phyloP scores from a whole-genome alignment of 2,329 filamentous ascomycete genomes.

The Talaromyces sp. region DNA sequence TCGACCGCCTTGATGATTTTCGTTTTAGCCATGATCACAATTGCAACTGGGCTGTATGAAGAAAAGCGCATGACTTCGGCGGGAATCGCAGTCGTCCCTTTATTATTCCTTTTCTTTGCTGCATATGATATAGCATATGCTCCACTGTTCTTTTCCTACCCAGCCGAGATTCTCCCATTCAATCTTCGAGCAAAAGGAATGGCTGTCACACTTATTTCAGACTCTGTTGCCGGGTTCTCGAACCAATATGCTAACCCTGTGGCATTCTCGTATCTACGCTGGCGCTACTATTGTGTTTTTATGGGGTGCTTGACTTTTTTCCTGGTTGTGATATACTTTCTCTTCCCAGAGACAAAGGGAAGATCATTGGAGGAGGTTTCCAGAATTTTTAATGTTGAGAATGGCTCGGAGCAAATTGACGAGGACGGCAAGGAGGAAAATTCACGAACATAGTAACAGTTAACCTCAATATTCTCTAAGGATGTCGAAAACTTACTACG shows the following conservation, averaged over 20 bases:
- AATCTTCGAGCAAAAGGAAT: conserved; percentile 25
- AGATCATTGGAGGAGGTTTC: conserved; percentile 19
- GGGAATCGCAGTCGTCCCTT: conserved; percentile 25
- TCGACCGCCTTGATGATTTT: neutral
- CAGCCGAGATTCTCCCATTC: conserved; percentile 24
- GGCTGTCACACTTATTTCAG: conserved; percentile 26
- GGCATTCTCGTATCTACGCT: conserved; percentile 34
- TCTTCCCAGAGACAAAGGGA: conserved; percentile 32
- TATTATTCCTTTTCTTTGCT: conserved; percentile 23
- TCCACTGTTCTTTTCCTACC: conserved; percentile 24
- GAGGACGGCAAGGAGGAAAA: no score
- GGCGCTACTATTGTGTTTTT: conserved; percentile 48
- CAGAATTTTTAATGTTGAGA: neutral
- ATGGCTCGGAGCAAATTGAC: conserved; percentile 2
- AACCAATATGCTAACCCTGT: conserved; percentile 48
- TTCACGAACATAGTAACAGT: no score
- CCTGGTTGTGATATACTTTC: conserved; percentile 40
- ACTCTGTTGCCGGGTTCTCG: conserved; percentile 33
- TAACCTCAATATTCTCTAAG: no score
- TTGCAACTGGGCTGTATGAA: neutral
- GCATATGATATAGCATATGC: conserved; percentile 25
- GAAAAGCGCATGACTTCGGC: neutral
- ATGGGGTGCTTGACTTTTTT: conserved; percentile 37
- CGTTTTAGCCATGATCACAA: neutral
- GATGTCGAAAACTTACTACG: no score